Evolutionary conservation across 148 eudicot species (phyloP).

Genomic region (Tetragonia tetragonoides): DNA sequence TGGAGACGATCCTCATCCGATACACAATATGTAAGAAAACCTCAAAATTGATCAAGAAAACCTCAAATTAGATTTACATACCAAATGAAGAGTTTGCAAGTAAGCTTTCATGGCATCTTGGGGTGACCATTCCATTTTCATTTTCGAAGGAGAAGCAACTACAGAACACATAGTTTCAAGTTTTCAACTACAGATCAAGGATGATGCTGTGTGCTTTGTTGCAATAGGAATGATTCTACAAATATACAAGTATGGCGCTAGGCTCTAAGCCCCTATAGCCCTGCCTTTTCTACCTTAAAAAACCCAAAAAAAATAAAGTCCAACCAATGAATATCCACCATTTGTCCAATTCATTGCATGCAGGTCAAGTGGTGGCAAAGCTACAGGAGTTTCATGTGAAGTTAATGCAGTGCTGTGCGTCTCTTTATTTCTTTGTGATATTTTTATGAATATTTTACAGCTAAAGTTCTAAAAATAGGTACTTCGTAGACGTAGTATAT

Average conservation of each 20-base stretch:
- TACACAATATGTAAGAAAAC: not conserved
- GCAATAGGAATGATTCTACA: not conserved
- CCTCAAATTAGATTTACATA: not conserved
- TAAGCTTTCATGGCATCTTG: slow-evolving; percentile 32
- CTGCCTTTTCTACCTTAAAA: no score
- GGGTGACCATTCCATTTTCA: slow-evolving; percentile 31
- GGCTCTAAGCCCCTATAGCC: no score
- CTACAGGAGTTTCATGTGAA: slow-evolving; percentile 21
- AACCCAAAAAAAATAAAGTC: no score
- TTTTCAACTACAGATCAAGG: no score
- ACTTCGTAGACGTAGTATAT: no score
- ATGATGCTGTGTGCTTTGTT: not conserved
- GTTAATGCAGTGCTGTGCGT: not conserved
- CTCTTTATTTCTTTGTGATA: not conserved
- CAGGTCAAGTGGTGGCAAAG: slow-evolving; percentile 22
- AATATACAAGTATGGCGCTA: not conserved
- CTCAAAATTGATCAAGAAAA: not conserved
- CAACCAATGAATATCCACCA: slow-evolving; percentile 18
- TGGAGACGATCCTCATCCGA: not conserved
- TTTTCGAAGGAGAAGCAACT: not conserved
- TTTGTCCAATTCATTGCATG: slow-evolving; percentile 22
- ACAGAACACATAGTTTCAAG: not conserved
- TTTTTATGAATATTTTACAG: no score
- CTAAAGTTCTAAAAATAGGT: no score
- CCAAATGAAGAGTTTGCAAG: slow-evolving; percentile 38